These are phyloP conservation scores for Catharanthus roseus DNA, from an alignment of 257 asterid genomes.

Conservation along the genomic window DNA sequence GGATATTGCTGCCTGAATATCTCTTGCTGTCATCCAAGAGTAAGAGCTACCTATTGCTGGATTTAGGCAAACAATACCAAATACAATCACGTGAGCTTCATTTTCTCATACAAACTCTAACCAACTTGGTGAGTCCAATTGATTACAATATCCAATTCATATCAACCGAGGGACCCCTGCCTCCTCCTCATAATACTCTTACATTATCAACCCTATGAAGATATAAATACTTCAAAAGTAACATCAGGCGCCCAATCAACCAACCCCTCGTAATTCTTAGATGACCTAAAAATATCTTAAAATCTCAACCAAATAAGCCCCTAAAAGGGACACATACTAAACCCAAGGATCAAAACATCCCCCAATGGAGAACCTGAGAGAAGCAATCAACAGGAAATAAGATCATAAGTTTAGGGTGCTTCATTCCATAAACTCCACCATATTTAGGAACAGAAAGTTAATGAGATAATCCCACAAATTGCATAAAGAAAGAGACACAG, in stretches of 20 bases:
- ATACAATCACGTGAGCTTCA: constrained; percentile 31
- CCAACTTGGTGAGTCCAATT: constrained; percentile 9
- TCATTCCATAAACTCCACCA: neutral
- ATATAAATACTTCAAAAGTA: neutral
- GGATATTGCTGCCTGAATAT: constrained; percentile 34
- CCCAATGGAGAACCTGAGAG: neutral
- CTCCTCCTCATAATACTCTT: neutral
- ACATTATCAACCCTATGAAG: neutral
- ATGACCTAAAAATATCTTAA: neutral
- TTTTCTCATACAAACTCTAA: constrained; percentile 11
- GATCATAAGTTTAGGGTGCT: neutral
- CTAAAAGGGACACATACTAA: neutral
- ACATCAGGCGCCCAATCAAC: neutral
- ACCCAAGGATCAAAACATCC: neutral
- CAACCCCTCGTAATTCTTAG: neutral
- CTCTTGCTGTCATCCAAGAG: constrained; percentile 29
- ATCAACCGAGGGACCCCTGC: neutral
- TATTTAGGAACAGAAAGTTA: neutral
- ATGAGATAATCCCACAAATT: neutral
- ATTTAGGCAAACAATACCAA: constrained; percentile 21
- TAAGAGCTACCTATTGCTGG: constrained; percentile 22
- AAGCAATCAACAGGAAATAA: neutral
- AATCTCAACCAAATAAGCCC: neutral
- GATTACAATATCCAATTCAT: constrained; percentile 6
- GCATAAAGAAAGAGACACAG: constrained; percentile 5